Evolutionary conservation across 306 rosid genomes (phyloP).

Genomic region (Prunus mume): DNA sequence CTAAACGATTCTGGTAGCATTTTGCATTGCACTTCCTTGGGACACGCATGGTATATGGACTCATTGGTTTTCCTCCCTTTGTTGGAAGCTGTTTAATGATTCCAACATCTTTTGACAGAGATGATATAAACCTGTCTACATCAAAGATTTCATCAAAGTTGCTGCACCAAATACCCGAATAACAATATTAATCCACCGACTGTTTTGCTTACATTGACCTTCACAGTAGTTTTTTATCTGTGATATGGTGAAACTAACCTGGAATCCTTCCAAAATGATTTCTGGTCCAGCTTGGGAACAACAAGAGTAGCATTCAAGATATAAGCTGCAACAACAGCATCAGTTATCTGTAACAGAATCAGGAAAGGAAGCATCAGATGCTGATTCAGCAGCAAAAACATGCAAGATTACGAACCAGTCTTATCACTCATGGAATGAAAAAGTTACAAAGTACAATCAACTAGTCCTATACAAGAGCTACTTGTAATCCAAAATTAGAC

Average conservation of each 20-base stretch:
- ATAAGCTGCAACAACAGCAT: conserved; percentile 93
- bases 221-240: neutral
- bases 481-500: neutral
- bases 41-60: conserved; percentile 62
- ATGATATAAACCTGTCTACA: conserved; percentile 67
- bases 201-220: conserved; percentile 8
- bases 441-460: neutral
- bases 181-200: conserved; percentile 1
- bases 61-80: conserved; percentile 35
- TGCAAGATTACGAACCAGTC: neutral
- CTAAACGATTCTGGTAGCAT: conserved; percentile 63
- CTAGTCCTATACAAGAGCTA: no score
- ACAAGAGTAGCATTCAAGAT: conserved; percentile 87
- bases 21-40: conserved; percentile 79
- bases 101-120: conserved; percentile 64
- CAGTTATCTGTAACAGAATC: conserved; percentile 64
- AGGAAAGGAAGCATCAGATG: conserved; percentile 11
- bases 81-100: conserved; percentile 61
- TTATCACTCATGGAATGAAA: neutral
- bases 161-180: conserved; percentile 52
- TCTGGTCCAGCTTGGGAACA: conserved; percentile 84
- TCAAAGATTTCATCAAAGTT: conserved; percentile 76
- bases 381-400: conserved; percentile 10
- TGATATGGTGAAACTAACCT: conserved; percentile 45
- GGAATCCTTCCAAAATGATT: conserved; percentile 83